These are phyloP conservation scores for Cystobasidium pallidum DNA, from an alignment of 1,284 basidiomycete species.

Conservation along the genomic window DNA sequence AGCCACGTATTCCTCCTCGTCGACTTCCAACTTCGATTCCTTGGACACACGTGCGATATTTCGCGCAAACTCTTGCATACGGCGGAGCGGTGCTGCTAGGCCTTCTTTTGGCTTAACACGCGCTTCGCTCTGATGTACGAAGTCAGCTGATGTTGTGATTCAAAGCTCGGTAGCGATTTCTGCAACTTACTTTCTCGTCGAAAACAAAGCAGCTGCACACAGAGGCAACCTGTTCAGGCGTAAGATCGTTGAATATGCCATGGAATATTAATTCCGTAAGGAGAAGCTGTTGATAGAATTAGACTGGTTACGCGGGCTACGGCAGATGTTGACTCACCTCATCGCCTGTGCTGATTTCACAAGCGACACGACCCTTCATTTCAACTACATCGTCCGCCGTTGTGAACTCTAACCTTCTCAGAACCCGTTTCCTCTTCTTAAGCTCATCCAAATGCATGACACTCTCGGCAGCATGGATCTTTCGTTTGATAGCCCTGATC, in stretches of 20 bases:
- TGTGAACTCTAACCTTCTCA: conserved; percentile 89
- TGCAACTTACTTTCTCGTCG: conserved; percentile 71
- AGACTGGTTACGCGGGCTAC: background rate
- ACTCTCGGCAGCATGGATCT: conserved; percentile 85
- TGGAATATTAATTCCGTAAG: conserved; percentile 98
- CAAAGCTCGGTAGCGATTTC: conserved; percentile 61
- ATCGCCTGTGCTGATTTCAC: conserved; percentile 97
- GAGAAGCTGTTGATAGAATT: conserved; percentile 61
- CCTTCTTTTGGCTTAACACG: conserved; percentile 86
- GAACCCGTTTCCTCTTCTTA: conserved; percentile 90
- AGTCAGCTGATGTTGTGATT: background rate
- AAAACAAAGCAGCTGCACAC: conserved; percentile 96
- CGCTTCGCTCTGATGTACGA: conserved; percentile 73
- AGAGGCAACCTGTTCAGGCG: conserved; percentile 90
- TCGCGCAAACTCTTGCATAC: conserved; percentile 93
- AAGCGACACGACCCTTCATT: conserved; percentile 96
- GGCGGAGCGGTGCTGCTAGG: conserved; percentile 83
- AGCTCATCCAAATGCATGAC: conserved; percentile 96
- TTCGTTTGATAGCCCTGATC: conserved; percentile 77
- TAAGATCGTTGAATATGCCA: conserved; percentile 86
- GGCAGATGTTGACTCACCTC: conserved; percentile 60
- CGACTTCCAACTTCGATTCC: conserved; percentile 83
- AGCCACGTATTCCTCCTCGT: conserved; percentile 92
- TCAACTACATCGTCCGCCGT: conserved; percentile 89
- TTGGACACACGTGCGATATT: conserved; percentile 94